Evolutionary conservation across 1,284 basidiomycete species (phyloP).

Genomic region (Irpex sp.): DNA sequence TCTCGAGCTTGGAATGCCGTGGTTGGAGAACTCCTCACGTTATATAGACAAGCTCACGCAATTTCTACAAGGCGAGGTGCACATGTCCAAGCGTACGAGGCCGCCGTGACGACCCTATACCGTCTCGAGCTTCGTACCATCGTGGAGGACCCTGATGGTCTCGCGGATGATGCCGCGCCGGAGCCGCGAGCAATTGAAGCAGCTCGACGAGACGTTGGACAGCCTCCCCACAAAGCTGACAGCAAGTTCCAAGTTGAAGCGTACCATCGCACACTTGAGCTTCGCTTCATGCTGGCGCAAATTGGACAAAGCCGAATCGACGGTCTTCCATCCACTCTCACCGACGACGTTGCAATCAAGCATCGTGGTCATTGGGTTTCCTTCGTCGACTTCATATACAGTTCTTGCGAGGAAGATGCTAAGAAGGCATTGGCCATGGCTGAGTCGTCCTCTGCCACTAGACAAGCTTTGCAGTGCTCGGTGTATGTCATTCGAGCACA

Average conservation of each 20-base stretch:
- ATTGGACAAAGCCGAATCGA: slow-evolving; percentile 27
- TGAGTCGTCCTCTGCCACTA: slow-evolving; percentile 16
- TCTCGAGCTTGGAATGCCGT: slow-evolving; percentile 33
- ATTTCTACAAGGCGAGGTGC: slow-evolving; percentile 41
- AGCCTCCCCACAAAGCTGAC: slow-evolving; percentile 49
- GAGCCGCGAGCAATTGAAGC: slow-evolving; percentile 40
- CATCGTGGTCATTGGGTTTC: slow-evolving; percentile 29
- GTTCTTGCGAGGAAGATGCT: slow-evolving; percentile 37
- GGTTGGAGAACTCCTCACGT: slow-evolving; percentile 26
- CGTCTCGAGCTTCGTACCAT: slow-evolving; percentile 38
- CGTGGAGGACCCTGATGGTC: slow-evolving; percentile 25
- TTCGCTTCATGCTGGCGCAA: slow-evolving; percentile 37
- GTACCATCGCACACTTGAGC: slow-evolving; percentile 39
- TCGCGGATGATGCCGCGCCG: slow-evolving; percentile 28
- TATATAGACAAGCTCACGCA: slow-evolving; percentile 32
- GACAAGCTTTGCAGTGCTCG: slow-evolving; percentile 16
- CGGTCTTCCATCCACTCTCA: slow-evolving; percentile 12
- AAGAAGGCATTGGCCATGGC: slow-evolving; percentile 29
- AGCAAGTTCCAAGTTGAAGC: slow-evolving; percentile 48
- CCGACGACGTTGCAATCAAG: slow-evolving; percentile 3
- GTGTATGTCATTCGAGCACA: slow-evolving; percentile 15
- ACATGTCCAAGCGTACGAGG: slow-evolving; percentile 47
- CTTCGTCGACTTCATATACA: slow-evolving; percentile 36
- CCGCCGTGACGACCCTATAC: slow-evolving; percentile 43
- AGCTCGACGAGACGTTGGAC: slow-evolving; percentile 44